Percentiles rank a stretch among this genome's conserved stretches.
Conservation (phyloP, 2,329 filamentous ascomycete genomes). For the Neodidymelliopsis sp. region DNA sequence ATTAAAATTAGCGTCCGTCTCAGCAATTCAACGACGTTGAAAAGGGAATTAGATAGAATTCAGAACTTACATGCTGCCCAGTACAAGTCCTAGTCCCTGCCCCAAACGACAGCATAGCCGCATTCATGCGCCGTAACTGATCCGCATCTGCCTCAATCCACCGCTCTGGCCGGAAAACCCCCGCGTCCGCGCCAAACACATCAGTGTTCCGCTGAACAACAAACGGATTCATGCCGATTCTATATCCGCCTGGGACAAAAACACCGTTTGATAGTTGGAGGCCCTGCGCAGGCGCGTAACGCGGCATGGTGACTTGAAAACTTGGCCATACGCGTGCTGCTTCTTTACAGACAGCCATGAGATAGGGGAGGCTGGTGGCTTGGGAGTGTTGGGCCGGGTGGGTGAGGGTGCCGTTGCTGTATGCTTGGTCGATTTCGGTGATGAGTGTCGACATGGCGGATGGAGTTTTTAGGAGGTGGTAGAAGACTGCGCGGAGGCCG, state of each 20-base stretch:
- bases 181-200: slow-evolving; percentile 52
- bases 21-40: not conserved
- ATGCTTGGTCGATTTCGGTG: slow-evolving; percentile 32
- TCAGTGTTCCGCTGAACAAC: slow-evolving; percentile 51
- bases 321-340: slow-evolving; percentile 78
- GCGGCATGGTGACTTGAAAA: slow-evolving; percentile 73
- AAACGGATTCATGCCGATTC: slow-evolving; percentile 39
- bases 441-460: slow-evolving; percentile 20
- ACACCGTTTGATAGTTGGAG: slow-evolving; percentile 57
- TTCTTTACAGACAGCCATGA: slow-evolving; percentile 80
- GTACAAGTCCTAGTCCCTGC: slow-evolving; percentile 45
- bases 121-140: slow-evolving; percentile 30
- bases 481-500: slow-evolving; percentile 47
- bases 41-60: not conserved
- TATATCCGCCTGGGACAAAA: slow-evolving; percentile 1
- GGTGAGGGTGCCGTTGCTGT: slow-evolving; percentile 15
- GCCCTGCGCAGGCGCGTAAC: slow-evolving; percentile 71
- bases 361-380: slow-evolving; percentile 72
- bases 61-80: slow-evolving; percentile 34
- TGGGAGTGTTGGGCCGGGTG: slow-evolving; percentile 46
- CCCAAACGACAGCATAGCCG: slow-evolving; percentile 49
- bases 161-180: slow-evolving; percentile 54
- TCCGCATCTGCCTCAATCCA: slow-evolving; percentile 50
- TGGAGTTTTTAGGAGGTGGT: slow-evolving; percentile 49
- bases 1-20: not conserved